A percentile compares a stretch with the other conserved stretches of the same genome.
These are phyloP conservation scores for Lasiodiplodia gonubiensis DNA, from an alignment of 2,329 filamentous ascomycete species.

Conservation along the genomic window DNA sequence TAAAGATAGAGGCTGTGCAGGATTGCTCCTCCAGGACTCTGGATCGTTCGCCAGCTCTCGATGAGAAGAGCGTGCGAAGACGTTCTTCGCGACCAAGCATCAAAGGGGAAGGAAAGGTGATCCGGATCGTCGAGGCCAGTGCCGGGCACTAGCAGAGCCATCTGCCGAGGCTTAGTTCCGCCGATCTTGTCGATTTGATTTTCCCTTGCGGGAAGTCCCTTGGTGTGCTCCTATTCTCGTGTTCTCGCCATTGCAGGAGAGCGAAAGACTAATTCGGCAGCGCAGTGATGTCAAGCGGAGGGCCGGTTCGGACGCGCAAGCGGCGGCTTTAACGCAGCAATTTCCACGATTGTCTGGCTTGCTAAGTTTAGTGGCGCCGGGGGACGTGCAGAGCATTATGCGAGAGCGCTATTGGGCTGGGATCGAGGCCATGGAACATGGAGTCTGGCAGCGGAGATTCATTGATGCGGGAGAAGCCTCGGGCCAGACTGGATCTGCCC, in stretches of 20 bases:
- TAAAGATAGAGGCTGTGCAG: neutral
- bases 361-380: conserved; percentile 22
- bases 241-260: neutral
- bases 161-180: neutral
- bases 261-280: conserved; percentile 3
- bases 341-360: conserved; percentile 12
- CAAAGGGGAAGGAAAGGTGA: neutral
- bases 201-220: neutral
- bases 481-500: conserved; percentile 8
- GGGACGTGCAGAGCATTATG: conserved; percentile 9
- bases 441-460: neutral
- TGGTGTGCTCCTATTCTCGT: conserved; percentile 2
- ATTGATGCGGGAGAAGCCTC: conserved; percentile 11
- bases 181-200: conserved; percentile 16
- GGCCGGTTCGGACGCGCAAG: conserved; percentile 9
- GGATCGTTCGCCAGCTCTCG: neutral
- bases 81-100: neutral
- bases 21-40: neutral
- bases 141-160: neutral
- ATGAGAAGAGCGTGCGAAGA: neutral
- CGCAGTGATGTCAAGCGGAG: conserved; percentile 11
- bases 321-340: conserved; percentile 17
- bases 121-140: neutral
- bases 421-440: conserved; percentile 2
- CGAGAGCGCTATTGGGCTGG: conserved; percentile 9